Evolutionary conservation across 148 eudicot species (phyloP).

Genomic region (Pouteria glomerata): DNA sequence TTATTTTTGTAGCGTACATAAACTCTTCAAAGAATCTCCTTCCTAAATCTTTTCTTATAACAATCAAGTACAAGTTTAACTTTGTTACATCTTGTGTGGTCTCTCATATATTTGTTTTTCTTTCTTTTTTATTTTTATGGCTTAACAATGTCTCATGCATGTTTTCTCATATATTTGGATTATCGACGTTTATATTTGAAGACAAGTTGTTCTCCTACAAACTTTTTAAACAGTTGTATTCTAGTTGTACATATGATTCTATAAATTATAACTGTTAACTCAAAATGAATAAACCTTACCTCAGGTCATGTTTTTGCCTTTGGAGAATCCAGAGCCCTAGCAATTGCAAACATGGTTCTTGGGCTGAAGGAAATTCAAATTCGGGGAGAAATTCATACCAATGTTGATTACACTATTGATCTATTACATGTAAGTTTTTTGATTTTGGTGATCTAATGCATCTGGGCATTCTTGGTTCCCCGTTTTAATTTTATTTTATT

Average conservation of each 20-base stretch:
- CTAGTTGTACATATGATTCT: background rate
- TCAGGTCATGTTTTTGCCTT: conserved; percentile 98
- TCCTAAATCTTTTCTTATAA: no score
- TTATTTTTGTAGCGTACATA: background rate
- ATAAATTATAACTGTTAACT: background rate
- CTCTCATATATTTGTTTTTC: background rate
- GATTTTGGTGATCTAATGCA: background rate
- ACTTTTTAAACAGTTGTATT: background rate
- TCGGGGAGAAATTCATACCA: conserved; percentile 96
- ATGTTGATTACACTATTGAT: conserved; percentile 97
- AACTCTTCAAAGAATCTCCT: background rate
- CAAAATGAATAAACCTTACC: conserved; percentile 4
- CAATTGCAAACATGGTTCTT: conserved; percentile 99
- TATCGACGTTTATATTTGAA: background rate
- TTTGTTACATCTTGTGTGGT: background rate
- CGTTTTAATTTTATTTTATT: conserved; percentile 1
- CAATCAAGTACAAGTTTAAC: background rate
- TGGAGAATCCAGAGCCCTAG: conserved; percentile 94
- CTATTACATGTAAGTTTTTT: conserved; percentile 67
- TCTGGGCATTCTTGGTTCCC: background rate
- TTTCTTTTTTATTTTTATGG: background rate
- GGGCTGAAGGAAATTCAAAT: conserved; percentile 98
- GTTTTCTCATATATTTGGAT: no score
- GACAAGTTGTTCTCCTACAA: background rate
- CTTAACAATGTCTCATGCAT: background rate